Conservation (phyloP, 768 basidiomycete genomes). For the Leccinum broughii region DNA sequence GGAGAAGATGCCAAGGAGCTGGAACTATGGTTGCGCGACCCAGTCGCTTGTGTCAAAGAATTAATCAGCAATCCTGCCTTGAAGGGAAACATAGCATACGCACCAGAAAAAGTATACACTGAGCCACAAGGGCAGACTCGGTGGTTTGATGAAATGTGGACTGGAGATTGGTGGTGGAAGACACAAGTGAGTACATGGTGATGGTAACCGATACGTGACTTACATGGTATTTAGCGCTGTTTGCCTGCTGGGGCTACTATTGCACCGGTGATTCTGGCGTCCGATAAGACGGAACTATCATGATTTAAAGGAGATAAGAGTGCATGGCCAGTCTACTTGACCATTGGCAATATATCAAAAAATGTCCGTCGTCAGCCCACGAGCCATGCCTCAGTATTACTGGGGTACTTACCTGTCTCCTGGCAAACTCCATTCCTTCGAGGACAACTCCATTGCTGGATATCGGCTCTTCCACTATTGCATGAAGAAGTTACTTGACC, state of each 20-base stretch:
- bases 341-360: not conserved
- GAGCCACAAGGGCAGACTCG: too few species aligned
- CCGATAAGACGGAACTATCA: slow-evolving; percentile 4
- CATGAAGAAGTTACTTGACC: not conserved
- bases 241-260: not conserved
- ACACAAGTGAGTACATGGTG: too few species aligned
- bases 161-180: too few species aligned
- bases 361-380: not conserved
- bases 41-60: too few species aligned
- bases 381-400: not conserved
- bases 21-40: too few species aligned
- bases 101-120: too few species aligned
- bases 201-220: too few species aligned
- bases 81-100: too few species aligned
- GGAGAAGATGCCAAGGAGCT: too few species aligned
- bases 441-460: not conserved
- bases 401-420: slow-evolving; percentile 3
- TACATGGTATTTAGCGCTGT: too few species aligned
- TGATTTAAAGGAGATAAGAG: slow-evolving; percentile 2
- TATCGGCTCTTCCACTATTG: not conserved
- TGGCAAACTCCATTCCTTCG: not conserved
- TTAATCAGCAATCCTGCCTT: too few species aligned
- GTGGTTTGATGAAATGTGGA: too few species aligned
- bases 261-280: not conserved
- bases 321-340: slow-evolving; percentile 7